Percentiles rank a stretch among this genome's conserved stretches.
Evolutionary conservation across 257 asterid species (phyloP).

Genomic region (Pogostemon cablin): DNA sequence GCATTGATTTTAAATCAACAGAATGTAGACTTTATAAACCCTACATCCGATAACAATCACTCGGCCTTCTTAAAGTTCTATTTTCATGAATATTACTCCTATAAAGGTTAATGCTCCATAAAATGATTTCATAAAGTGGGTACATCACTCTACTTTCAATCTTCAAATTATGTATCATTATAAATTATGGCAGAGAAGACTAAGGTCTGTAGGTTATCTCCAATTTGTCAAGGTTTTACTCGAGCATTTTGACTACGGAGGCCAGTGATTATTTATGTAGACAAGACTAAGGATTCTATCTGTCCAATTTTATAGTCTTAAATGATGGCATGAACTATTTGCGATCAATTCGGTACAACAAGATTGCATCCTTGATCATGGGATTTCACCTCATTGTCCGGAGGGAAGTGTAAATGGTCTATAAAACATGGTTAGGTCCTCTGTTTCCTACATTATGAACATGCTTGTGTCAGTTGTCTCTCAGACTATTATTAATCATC

Average conservation of each 20-base stretch:
- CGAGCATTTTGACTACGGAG: not conserved
- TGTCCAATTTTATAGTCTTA: not conserved
- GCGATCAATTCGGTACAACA: not conserved
- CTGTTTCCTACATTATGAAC: not conserved
- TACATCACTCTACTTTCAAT: not conserved
- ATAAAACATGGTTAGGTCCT: not conserved
- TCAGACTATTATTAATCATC: conserved; percentile 10
- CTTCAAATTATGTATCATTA: not conserved
- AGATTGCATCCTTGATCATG: conserved; percentile 9
- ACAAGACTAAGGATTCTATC: not conserved
- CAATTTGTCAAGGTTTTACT: not conserved
- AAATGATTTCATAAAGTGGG: conserved; percentile 3
- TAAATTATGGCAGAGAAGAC: not conserved
- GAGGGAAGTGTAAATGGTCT: conserved; percentile 7
- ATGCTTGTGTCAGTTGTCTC: not conserved
- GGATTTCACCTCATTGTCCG: not conserved
- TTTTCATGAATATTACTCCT: conserved; percentile 23
- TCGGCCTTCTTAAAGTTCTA: conserved; percentile 11
- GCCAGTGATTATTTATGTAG: not conserved
- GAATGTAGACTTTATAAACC: conserved; percentile 8
- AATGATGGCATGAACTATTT: conserved; percentile 10
- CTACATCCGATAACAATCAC: conserved; percentile 4
- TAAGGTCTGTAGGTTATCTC: conserved; percentile 20
- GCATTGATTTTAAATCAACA: conserved; percentile 6
- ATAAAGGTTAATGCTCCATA: conserved; percentile 10